Evolutionary conservation across 139 green algal species (phyloP), one percentile per base, ranked within the genome.

Genomic region (Chlorella sorokiniana): DNA sequence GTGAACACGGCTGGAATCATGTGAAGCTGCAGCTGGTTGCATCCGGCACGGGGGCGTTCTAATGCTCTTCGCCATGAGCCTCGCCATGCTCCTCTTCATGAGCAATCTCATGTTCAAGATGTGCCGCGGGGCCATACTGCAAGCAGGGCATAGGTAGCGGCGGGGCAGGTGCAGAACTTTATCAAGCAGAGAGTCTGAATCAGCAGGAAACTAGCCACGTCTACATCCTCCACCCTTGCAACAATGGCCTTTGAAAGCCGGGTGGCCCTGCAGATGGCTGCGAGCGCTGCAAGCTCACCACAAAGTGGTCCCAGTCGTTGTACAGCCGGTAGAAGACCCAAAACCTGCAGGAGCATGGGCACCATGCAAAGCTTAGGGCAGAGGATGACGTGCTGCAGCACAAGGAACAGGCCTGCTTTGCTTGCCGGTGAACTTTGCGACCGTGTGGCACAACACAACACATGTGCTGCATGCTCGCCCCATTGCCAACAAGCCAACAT

Each of bases 261-360:
- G 7, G 52, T 16, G 52, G 27, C 6, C 25, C 52, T 61, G 25
- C 63, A 16, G 33, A 14, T 7, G n/a, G 11, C 51, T 69, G 20
- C 27, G 23, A 65, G 1, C 44, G 10, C 31, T 25, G 37, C 56
- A 52, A 31, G 64, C 89, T 89, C 67, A 93, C 89, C 78, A 94
- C 45, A 48, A 94, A 85, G 22, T 78, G 72, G 16, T 91, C 84
- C 2, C 82, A 91, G 64, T 94, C 91, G 78, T 94, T 48, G 87
- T 94, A 95, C 29, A 91, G 83, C n/a, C 91, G 69, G 41, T 90
- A 93, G 37, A 94, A 87, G 22, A 94, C 86, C 91, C 91, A 94
- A 61, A 94, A 93, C 89, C 89, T 93, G 88, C 54, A 69, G 48
- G 27, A 68, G 7, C 14, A 18, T 9, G 18, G 33, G 1, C 9